phyloP scores from a whole-genome alignment of 768 basidiomycete genomes.

The Lenzites betulinus region DNA sequence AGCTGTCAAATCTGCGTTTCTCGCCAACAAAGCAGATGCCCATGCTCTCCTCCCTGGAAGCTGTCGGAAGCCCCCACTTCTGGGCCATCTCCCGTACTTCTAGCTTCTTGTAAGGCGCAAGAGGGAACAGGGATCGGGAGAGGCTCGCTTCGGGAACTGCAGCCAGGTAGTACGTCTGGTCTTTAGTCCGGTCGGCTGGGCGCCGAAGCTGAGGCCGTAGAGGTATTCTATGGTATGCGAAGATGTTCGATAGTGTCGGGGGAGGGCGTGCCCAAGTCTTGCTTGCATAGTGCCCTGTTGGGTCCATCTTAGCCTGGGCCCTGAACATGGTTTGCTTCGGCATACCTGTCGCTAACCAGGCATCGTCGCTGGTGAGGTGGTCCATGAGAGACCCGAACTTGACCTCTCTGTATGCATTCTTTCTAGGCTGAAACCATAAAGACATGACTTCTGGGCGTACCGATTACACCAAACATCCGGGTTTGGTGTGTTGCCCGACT shows the following conservation, averaged over 20 bases:
- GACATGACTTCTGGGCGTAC: conserved; percentile 38
- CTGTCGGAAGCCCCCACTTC: conserved; percentile 65
- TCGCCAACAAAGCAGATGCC: conserved; percentile 95
- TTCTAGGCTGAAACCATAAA: too few relatives aligned
- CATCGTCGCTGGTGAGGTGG: conserved; percentile 44
- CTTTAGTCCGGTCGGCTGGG: conserved; percentile 64
- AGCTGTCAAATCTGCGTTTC: conserved; percentile 67
- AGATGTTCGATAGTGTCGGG: neutral
- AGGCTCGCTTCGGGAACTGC: conserved; percentile 70
- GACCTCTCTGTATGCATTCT: conserved; percentile 60
- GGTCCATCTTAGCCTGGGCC: neutral
- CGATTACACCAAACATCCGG: conserved; percentile 93
- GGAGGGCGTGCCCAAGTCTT: conserved; percentile 49
- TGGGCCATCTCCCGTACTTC: conserved; percentile 74
- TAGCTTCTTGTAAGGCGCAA: conserved; percentile 65
- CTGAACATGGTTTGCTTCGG: neutral
- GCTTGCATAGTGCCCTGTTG: conserved; percentile 82
- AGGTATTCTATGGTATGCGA: conserved; percentile 9
- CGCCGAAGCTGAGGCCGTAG: conserved; percentile 41
- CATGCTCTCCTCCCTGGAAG: conserved; percentile 83
- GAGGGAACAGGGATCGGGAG: conserved; percentile 74
- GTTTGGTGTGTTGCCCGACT: conserved; percentile 81
- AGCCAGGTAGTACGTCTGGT: conserved; percentile 91
- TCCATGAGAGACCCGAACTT: conserved; percentile 88
- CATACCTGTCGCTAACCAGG: conserved; percentile 84